Evolutionary conservation across 2,329 filamentous ascomycete species (phyloP).

Genomic region (Colletotrichum phormii): DNA sequence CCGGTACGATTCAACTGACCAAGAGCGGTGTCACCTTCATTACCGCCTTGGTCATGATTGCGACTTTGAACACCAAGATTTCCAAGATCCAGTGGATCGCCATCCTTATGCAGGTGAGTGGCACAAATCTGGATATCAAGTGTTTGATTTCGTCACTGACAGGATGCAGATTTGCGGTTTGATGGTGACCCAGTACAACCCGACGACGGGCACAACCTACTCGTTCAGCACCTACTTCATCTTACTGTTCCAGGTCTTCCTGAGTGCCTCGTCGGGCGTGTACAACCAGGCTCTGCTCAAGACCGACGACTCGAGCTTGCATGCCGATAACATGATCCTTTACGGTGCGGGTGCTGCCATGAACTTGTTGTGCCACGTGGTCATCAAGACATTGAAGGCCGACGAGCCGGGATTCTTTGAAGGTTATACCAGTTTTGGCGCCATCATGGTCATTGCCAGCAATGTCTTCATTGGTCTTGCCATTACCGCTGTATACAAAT

Average conservation of each 20-base stretch:
- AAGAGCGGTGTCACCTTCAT: conserved; percentile 48
- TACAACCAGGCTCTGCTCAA: conserved; percentile 50
- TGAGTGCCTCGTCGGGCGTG: conserved; percentile 47
- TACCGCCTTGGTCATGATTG: conserved; percentile 46
- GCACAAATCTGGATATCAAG: not conserved
- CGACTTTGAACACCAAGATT: conserved; percentile 42
- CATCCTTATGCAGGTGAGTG: conserved; percentile 44
- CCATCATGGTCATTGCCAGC: conserved; percentile 46
- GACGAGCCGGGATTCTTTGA: conserved; percentile 44
- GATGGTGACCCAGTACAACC: conserved; percentile 46
- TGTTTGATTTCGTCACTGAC: not conserved
- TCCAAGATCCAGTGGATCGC: conserved; percentile 47
- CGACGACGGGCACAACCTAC: conserved; percentile 43
- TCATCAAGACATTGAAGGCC: conserved; percentile 39
- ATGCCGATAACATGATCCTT: conserved; percentile 48
- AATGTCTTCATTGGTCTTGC: conserved; percentile 49
- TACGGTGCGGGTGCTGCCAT: conserved; percentile 44
- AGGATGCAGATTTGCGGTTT: conserved; percentile 43
- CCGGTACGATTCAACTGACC: conserved; percentile 46
- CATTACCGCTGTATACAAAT: conserved; percentile 50
- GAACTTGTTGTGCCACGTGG: conserved; percentile 46
- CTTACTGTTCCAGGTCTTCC: conserved; percentile 46
- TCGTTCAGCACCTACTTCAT: conserved; percentile 45
- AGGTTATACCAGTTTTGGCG: conserved; percentile 42
- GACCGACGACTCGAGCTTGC: conserved; percentile 45